Evolutionary conservation across 176 grass and related monocot genomes (phyloP).

Genomic region (Musa acuminata): DNA sequence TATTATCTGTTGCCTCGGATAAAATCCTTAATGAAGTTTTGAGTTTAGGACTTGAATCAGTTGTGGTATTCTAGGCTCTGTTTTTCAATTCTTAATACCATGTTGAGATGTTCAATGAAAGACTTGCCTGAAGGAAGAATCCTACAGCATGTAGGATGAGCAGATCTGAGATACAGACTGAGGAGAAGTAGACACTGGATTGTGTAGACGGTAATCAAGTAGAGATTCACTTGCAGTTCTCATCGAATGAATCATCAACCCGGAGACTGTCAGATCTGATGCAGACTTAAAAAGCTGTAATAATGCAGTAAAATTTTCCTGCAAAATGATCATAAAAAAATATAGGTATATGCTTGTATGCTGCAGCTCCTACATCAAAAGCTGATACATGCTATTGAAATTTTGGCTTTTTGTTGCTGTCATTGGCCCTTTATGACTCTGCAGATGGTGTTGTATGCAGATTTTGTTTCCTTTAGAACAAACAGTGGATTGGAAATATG

Average conservation of each 20-base stretch:
- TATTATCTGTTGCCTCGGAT: background rate
- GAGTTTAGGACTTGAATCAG: background rate
- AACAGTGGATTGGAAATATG: slow-evolving; percentile 74
- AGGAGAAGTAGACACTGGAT: background rate
- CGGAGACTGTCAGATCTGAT: background rate
- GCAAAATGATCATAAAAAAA: background rate
- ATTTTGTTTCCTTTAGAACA: slow-evolving; percentile 29
- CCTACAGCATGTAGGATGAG: background rate
- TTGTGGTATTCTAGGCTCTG: background rate
- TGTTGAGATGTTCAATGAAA: background rate
- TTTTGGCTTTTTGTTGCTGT: background rate
- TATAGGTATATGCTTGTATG: background rate
- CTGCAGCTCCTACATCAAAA: background rate
- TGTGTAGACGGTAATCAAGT: background rate
- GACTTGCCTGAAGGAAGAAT: background rate
- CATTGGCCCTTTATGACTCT: background rate
- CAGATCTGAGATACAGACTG: background rate
- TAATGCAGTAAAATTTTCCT: background rate
- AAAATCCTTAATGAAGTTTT: background rate
- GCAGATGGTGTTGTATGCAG: slow-evolving; percentile 3
- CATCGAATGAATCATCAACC: background rate
- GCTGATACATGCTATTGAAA: background rate
- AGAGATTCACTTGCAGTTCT: background rate
- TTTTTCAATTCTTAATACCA: background rate
- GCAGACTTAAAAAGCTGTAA: background rate